These are phyloP conservation scores for Neoboletus brunneissimus DNA, from an alignment of 768 basidiomycete genomes.

Conservation along the genomic window DNA sequence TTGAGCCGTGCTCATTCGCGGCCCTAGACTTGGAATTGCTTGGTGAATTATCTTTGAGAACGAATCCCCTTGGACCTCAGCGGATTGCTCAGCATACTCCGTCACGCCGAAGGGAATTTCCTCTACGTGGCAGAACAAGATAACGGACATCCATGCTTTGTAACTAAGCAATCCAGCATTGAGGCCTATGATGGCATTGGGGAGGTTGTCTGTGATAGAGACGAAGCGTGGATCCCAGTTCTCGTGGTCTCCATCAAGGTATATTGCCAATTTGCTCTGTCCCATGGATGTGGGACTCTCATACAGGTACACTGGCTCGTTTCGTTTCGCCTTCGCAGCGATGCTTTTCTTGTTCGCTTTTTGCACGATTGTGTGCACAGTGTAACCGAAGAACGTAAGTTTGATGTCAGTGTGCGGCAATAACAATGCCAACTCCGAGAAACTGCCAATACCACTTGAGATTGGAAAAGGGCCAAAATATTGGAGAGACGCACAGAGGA, in stretches of 20 bases:
- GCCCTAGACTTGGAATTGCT: slow-evolving; percentile 24
- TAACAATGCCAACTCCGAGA: slow-evolving; percentile 45
- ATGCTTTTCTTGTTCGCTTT: slow-evolving; percentile 32
- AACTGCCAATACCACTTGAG: slow-evolving; percentile 28
- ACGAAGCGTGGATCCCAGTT: slow-evolving; percentile 26
- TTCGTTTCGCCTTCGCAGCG: slow-evolving; percentile 29
- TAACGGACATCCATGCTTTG: slow-evolving; percentile 36
- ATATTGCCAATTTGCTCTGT: slow-evolving; percentile 37
- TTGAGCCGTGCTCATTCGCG: slow-evolving; percentile 21
- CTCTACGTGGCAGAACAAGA: slow-evolving; percentile 31
- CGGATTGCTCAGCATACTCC: slow-evolving; percentile 38
- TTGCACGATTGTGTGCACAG: slow-evolving; percentile 31
- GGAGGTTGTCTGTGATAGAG: slow-evolving; percentile 18
- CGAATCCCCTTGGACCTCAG: slow-evolving; percentile 29
- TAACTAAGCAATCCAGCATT: slow-evolving; percentile 41
- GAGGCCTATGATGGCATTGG: slow-evolving; percentile 43
- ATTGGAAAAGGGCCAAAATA: not conserved
- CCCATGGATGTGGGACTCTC: slow-evolving; percentile 38
- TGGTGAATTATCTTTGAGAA: slow-evolving; percentile 30
- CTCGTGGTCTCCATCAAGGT: slow-evolving; percentile 31
- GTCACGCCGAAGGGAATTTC: slow-evolving; percentile 33
- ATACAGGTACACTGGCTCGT: slow-evolving; percentile 35
- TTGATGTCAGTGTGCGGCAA: slow-evolving; percentile 45
- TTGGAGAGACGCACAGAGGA: slow-evolving; percentile 34
- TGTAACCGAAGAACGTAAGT: slow-evolving; percentile 40